A percentile compares a stretch with the other conserved stretches of the same genome.
Evolutionary conservation across 306 rosid genomes (phyloP).

Genomic region (Notholithocarpus densiflorus): DNA sequence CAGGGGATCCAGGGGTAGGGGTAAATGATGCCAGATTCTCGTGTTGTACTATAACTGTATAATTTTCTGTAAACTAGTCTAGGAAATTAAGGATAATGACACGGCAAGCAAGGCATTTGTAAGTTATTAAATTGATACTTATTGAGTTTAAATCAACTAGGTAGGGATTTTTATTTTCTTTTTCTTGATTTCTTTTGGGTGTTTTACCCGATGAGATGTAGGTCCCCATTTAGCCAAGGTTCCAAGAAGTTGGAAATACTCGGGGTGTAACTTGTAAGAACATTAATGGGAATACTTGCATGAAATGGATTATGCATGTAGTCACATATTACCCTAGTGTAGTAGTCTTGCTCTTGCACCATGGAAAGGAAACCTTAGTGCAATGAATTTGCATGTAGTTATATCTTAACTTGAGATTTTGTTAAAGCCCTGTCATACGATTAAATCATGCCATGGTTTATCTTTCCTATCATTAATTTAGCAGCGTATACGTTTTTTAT

Average conservation of each 20-base stretch:
- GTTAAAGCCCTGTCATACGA: too few relatives aligned
- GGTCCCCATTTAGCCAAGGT: background rate
- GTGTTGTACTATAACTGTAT: slow-evolving; percentile 19
- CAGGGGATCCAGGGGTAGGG: slow-evolving; percentile 24
- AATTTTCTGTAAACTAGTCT: slow-evolving; percentile 33
- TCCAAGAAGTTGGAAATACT: slow-evolving; percentile 27
- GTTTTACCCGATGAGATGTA: slow-evolving; percentile 1
- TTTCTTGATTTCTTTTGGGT: background rate
- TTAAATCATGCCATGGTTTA: too few relatives aligned
- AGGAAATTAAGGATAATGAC: slow-evolving; percentile 34
- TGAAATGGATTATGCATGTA: background rate
- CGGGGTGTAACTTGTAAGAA: slow-evolving; percentile 20
- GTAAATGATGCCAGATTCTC: slow-evolving; percentile 38
- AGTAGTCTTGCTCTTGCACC: background rate
- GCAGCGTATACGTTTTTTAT: too few relatives aligned
- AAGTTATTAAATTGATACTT: slow-evolving; percentile 24
- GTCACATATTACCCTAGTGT: background rate
- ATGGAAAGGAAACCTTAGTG: too few relatives aligned
- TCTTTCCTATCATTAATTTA: too few relatives aligned
- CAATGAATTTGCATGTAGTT: too few relatives aligned
- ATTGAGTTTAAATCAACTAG: slow-evolving; percentile 23
- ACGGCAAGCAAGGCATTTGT: slow-evolving; percentile 33
- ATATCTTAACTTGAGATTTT: too few relatives aligned
- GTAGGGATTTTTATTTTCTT: slow-evolving; percentile 22
- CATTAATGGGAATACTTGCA: slow-evolving; percentile 12